Percentiles rank a stretch among this genome's conserved stretches.
Conservation (phyloP, 1,139 yeast genomes). For the Lodderomyces oxycetoniae region DNA sequence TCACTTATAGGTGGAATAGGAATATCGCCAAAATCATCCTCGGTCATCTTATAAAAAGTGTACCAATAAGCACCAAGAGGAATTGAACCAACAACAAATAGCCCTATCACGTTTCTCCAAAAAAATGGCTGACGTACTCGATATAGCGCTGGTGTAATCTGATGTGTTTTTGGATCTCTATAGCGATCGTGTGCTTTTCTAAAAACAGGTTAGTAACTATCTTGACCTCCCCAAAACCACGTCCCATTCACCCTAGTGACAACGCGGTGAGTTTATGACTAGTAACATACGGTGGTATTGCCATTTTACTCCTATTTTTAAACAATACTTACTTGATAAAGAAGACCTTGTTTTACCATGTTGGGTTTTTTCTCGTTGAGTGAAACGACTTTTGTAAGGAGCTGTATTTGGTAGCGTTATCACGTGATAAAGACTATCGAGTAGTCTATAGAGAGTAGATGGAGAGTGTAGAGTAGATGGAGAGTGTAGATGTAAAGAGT, state of each 20-base stretch:
- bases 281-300: slow-evolving; percentile 15
- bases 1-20: slow-evolving; percentile 91
- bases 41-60: slow-evolving; percentile 66
- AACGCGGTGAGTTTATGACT: no score
- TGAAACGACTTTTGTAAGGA: no score
- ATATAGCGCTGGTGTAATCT: slow-evolving; percentile 90
- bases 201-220: no score
- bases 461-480: no score
- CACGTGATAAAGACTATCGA: no score
- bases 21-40: slow-evolving; percentile 83
- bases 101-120: slow-evolving; percentile 64
- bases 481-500: no score
- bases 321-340: no score
- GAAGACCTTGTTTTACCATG: no score
- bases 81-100: slow-evolving; percentile 53
- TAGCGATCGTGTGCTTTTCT: slow-evolving; percentile 41
- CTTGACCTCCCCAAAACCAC: slow-evolving; percentile 1
- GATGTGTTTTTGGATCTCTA: slow-evolving; percentile 72
- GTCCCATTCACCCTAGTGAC: no score
- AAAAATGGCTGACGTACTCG: slow-evolving; percentile 86
- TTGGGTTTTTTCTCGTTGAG: no score
- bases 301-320: slow-evolving; percentile 12
- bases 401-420: no score
- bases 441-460: no score
- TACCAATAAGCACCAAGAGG: slow-evolving; percentile 69